phyloP scores from a whole-genome alignment of 495 filamentous ascomycete genomes.

The Hypoxylon trugodes region DNA sequence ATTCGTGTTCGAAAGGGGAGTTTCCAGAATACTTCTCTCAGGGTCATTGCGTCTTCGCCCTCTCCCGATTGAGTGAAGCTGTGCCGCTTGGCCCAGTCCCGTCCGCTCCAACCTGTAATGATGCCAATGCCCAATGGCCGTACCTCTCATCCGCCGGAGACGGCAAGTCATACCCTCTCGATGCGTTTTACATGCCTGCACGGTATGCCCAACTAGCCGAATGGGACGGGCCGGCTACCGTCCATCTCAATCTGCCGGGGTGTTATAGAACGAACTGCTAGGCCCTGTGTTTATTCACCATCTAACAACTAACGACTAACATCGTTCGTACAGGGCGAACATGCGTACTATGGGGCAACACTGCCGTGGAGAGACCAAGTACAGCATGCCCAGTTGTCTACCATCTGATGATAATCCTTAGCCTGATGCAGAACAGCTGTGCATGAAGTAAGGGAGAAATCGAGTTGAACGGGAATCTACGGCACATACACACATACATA shows the following conservation, averaged over 20 bases:
- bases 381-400: constrained; percentile 16
- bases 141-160: too few species aligned
- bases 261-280: constrained; percentile 15
- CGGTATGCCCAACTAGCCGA: constrained; percentile 23
- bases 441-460: constrained; percentile 36
- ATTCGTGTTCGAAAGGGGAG: background rate
- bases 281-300: background rate
- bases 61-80: too few species aligned
- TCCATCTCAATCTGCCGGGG: constrained; percentile 28
- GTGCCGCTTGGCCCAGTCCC: too few species aligned
- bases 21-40: constrained; percentile 28
- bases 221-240: constrained; percentile 38
- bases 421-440: constrained; percentile 22
- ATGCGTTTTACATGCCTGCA: constrained; percentile 1
- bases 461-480: constrained; percentile 27
- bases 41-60: background rate
- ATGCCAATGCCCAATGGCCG: too few species aligned
- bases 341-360: background rate
- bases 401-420: constrained; percentile 13
- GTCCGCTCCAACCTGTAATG: too few species aligned
- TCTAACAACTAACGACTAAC: too few species aligned
- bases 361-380: background rate
- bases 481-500: constrained; percentile 23
- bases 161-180: too few species aligned
- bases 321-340: background rate